Evolutionary conservation across 257 asterid species (phyloP).

Genomic region (Forsythia suspensa): DNA sequence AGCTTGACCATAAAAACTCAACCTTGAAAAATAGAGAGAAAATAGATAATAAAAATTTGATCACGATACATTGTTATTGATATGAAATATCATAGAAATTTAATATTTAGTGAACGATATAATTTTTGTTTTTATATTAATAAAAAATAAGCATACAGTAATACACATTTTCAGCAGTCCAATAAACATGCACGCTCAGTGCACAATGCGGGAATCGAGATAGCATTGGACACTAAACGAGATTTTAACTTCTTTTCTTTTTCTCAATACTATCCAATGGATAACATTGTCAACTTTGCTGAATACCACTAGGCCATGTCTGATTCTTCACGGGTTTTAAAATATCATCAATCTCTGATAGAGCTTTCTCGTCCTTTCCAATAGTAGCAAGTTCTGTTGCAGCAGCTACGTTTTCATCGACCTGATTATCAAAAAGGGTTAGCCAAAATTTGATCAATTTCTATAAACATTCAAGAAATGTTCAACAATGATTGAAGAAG

Average conservation of each 20-base stretch:
- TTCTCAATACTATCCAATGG: no score
- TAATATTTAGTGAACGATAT: no score
- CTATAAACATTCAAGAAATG: background rate
- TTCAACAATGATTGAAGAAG: background rate
- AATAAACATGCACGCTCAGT: no score
- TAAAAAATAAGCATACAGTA: no score
- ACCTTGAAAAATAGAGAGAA: no score
- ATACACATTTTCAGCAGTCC: background rate
- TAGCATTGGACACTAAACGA: background rate
- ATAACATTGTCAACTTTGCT: slow-evolving; percentile 37
- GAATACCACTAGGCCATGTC: slow-evolving; percentile 93
- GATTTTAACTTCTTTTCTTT: no score
- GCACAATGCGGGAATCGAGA: background rate
- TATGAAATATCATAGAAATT: no score
- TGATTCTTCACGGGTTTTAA: slow-evolving; percentile 84
- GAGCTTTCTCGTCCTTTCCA: slow-evolving; percentile 58
- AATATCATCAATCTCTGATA: slow-evolving; percentile 61
- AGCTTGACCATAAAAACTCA: no score
- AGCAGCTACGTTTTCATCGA: slow-evolving; percentile 77
- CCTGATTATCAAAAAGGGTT: slow-evolving; percentile 40
- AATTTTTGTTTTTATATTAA: no score
- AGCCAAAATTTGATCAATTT: background rate
- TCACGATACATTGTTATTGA: no score
- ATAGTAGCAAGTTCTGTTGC: slow-evolving; percentile 55
- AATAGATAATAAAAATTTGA: no score